These are phyloP conservation scores for Nannizziopsis arthrosporioides DNA, from an alignment of 2,329 filamentous ascomycete genomes.

Conservation along the genomic window DNA sequence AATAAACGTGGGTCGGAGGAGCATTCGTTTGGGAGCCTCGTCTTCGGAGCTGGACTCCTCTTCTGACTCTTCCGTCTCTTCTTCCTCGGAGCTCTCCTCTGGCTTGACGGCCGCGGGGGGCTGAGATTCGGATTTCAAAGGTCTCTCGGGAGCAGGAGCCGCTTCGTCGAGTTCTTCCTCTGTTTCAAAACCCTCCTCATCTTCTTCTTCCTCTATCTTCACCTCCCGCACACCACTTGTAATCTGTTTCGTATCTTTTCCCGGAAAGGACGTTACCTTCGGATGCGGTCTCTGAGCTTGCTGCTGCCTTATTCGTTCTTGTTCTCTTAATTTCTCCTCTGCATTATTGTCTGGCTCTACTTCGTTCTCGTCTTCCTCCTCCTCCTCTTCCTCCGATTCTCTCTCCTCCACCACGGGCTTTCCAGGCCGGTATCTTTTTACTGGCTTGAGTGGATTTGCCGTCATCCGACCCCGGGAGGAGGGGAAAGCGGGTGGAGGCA, in stretches of 20 bases:
- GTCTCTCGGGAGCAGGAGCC: background rate
- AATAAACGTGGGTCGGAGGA: slow-evolving; percentile 56
- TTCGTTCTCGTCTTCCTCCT: slow-evolving; percentile 43
- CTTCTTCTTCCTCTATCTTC: slow-evolving; percentile 34
- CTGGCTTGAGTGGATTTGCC: slow-evolving; percentile 69
- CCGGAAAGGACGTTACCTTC: slow-evolving; percentile 32
- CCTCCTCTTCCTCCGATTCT: slow-evolving; percentile 41
- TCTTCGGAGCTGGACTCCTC: slow-evolving; percentile 11
- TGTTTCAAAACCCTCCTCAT: slow-evolving; percentile 51
- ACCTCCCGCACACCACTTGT: slow-evolving; percentile 25
- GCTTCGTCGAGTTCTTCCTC: slow-evolving; percentile 35
- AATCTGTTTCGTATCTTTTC: slow-evolving; percentile 22
- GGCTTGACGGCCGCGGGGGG: background rate
- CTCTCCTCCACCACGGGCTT: slow-evolving; percentile 50
- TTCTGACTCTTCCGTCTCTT: slow-evolving; percentile 6
- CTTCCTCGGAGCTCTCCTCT: slow-evolving; percentile 3
- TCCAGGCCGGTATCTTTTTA: slow-evolving; percentile 67
- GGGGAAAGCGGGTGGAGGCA: slow-evolving; percentile 32
- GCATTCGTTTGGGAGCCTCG: slow-evolving; percentile 44
- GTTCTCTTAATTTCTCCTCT: background rate
- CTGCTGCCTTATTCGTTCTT: slow-evolving; percentile 11
- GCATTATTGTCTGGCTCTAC: background rate
- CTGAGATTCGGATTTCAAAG: background rate
- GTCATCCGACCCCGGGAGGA: slow-evolving; percentile 60
- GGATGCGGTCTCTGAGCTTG: slow-evolving; percentile 36